phyloP scores from a whole-genome alignment of 257 asterid species.

The Solanum corneliomulleri region DNA sequence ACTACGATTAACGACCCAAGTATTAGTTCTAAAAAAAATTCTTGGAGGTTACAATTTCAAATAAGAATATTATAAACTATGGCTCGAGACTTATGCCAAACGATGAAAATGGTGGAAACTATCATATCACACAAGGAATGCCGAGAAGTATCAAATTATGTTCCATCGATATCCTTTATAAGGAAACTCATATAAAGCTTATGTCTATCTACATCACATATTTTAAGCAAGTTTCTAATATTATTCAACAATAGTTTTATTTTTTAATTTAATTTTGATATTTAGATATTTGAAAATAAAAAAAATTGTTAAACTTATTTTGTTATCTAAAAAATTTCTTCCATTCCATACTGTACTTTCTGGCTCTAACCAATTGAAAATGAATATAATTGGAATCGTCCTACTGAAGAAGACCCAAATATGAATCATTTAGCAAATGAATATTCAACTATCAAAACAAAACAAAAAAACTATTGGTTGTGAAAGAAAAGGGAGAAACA shows the following conservation, averaged over 20 bases:
- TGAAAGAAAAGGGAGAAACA: neutral
- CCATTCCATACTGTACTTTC: neutral
- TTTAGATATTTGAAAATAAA: neutral
- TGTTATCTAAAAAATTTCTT: neutral
- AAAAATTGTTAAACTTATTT: neutral
- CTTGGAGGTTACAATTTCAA: no score
- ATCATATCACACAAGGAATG: no score
- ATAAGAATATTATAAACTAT: no score
- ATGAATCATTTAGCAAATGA: neutral
- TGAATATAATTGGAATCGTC: neutral
- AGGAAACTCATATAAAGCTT: neutral
- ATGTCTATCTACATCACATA: neutral
- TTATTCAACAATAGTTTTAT: neutral
- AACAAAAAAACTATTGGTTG: neutral
- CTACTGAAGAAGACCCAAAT: neutral
- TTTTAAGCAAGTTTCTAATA: neutral
- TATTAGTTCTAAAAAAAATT: no score
- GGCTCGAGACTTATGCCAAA: no score
- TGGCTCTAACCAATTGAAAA: neutral
- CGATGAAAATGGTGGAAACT: no score
- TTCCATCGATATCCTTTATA: no score
- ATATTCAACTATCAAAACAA: neutral
- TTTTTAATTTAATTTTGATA: neutral
- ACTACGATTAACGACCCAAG: no score
- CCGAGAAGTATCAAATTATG: no score